Evolutionary conservation across 2,329 filamentous ascomycete species (phyloP).

Genomic region (Trichoderma gracile): DNA sequence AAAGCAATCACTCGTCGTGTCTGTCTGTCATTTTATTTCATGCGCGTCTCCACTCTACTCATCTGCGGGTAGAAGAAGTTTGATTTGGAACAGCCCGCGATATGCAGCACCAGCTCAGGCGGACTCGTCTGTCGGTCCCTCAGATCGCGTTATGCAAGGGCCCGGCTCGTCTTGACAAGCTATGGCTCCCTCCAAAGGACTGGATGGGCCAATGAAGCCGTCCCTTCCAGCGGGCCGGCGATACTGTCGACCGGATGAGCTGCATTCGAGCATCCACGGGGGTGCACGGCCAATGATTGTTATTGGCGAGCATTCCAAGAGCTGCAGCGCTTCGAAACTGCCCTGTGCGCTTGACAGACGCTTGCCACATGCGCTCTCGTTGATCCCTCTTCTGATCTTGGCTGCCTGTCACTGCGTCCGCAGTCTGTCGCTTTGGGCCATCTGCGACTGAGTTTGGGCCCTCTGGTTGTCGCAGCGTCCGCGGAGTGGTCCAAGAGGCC

Average conservation of each 20-base stretch:
- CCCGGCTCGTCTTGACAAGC: not conserved
- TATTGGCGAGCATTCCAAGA: slow-evolving; percentile 6
- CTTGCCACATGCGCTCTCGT: not conserved
- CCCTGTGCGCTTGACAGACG: not conserved
- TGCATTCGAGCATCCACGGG: not conserved
- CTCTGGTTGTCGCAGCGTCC: not conserved
- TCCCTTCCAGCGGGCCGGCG: not conserved
- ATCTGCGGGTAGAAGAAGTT: not conserved
- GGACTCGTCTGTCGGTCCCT: not conserved
- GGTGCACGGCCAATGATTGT: slow-evolving; percentile 10
- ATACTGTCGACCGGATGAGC: not conserved
- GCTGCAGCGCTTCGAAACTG: not conserved
- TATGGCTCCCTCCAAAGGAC: not conserved
- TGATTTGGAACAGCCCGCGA: not conserved
- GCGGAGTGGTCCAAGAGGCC: slow-evolving; percentile 17
- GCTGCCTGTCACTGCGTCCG: not conserved
- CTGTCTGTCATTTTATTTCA: not conserved
- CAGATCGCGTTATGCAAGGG: not conserved
- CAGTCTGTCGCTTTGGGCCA: not conserved
- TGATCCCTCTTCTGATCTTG: not conserved
- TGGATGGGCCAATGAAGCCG: not conserved
- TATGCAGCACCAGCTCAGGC: not conserved
- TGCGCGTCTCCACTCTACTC: not conserved
- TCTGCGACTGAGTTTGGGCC: not conserved
- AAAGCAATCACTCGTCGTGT: not conserved